A percentile compares a stretch with the other conserved stretches of the same genome.
Evolutionary conservation across 2,329 filamentous ascomycete genomes (phyloP).

Genomic region (Fusarium sp.): DNA sequence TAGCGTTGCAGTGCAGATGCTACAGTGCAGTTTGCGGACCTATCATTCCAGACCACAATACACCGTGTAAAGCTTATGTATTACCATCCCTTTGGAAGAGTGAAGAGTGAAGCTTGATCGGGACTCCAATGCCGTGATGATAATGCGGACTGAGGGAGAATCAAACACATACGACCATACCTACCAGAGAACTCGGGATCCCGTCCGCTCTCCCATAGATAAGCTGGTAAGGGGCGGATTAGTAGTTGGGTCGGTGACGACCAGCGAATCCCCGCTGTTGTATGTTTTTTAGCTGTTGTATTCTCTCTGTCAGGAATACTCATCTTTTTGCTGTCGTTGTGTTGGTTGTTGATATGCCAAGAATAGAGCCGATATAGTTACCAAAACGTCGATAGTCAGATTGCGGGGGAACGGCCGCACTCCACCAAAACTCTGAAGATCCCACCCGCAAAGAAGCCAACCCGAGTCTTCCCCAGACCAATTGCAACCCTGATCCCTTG

Average conservation of each 20-base stretch:
- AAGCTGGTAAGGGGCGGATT: conserved; percentile 13
- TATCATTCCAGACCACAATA: conserved; percentile 4
- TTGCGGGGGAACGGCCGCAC: conserved; percentile 15
- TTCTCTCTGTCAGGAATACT: background rate
- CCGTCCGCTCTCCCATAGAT: conserved; percentile 22
- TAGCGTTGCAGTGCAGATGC: conserved; percentile 12
- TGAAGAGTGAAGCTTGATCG: background rate
- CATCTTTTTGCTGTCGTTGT: background rate
- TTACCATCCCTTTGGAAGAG: background rate
- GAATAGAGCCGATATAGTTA: conserved; percentile 10
- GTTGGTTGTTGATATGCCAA: background rate
- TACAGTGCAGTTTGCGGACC: background rate
- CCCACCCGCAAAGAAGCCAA: background rate
- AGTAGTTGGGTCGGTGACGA: conserved; percentile 16
- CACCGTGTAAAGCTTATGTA: background rate
- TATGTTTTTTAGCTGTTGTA: background rate
- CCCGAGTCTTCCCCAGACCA: background rate
- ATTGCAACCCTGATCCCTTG: background rate
- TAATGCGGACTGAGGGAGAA: accelerated
- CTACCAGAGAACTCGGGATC: conserved; percentile 21
- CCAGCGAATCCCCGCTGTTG: conserved; percentile 16
- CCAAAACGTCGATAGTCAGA: conserved; percentile 5
- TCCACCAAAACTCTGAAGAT: background rate
- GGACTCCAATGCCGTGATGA: background rate
- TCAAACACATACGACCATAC: conserved; percentile 16